Evolutionary conservation across 768 basidiomycete species (phyloP).

Genomic region (Lentinus tigrinus): DNA sequence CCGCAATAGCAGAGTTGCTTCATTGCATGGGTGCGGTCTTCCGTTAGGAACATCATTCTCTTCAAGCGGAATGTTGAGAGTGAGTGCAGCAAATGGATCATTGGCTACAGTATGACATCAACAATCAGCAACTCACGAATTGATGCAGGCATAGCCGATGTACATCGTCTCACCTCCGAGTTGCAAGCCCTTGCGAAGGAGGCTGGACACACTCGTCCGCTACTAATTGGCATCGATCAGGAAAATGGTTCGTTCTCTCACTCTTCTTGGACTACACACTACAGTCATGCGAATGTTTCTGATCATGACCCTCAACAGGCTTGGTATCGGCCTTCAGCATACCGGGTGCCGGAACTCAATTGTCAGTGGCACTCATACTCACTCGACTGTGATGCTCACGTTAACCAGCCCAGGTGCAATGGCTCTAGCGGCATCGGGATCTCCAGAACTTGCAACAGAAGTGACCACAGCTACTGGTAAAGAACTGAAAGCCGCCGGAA

Average conservation of each 20-base stretch:
- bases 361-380: slow-evolving; percentile 41
- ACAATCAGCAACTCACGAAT: not conserved
- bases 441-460: slow-evolving; percentile 42
- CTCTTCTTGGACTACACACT: not conserved
- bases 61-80: slow-evolving; percentile 68
- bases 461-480: slow-evolving; percentile 49
- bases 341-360: slow-evolving; percentile 57
- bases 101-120: not conserved
- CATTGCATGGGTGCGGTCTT: not conserved
- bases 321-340: slow-evolving; percentile 66
- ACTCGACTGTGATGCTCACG: not conserved
- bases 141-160: slow-evolving; percentile 48
- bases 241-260: slow-evolving; percentile 54
- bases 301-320: slow-evolving; percentile 36
- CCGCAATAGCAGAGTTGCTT: not conserved
- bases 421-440: slow-evolving; percentile 60
- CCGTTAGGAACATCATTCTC: slow-evolving; percentile 54
- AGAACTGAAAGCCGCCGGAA: slow-evolving; percentile 59
- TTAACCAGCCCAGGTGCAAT: slow-evolving; percentile 65
- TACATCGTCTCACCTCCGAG: slow-evolving; percentile 43
- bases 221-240: slow-evolving; percentile 72
- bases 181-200: slow-evolving; percentile 57
- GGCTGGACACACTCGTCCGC: slow-evolving; percentile 52
- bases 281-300: not conserved
- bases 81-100: slow-evolving; percentile 15